Base-by-base conservation (phyloP, 2,329 filamentous ascomycete species). In the Anthostomella pinea region DNA sequence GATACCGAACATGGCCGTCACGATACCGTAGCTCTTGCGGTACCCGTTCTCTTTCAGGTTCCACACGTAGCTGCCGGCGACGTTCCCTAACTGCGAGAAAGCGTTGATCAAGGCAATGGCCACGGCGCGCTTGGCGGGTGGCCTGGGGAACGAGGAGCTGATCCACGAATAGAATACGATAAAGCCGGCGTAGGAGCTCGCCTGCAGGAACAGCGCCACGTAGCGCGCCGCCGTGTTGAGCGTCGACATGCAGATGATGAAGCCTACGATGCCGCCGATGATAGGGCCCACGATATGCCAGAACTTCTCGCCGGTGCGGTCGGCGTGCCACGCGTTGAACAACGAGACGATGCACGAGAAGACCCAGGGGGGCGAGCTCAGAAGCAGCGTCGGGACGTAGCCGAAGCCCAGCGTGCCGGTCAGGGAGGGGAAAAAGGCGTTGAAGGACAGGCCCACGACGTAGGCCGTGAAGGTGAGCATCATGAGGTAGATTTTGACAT, bases 1-100 rank as follows among this genome's bases (percentile, higher is more conserved):
- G 25, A 78, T 49, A 3, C 75, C 76, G 51, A 81, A 83, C 79
- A 83, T 83, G 52, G 75, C 67, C 10, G 73, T 70, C 5, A 83
- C 79, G 38, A 83, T 79, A 4, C 76, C 79, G 49, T 83, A 83
- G 43, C 76, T 81, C 63, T 77, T 73, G 45, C 79, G 70, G 64
- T 70, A 83, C 0, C 79, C 79, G 43, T 82, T 72, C 0, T 70
- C 76, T 16, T 67, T 62, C 32, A 83, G 65, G 34, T 69, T 63
- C 79, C 79, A 83, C 3, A 83, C 78, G 49, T 83, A 83, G 0
- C 71, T 75, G 2, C 79, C 79, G 0, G 78, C 77, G 1, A 78
- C 68, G 51, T 77, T 79, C 34, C 75, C 75, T 3, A 79, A 64
- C 61, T 77, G 75, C 25, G 67, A 68, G 59, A 75, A 73, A 39